Base-by-base conservation (phyloP, 768 basidiomycete species). In the Russula compacta region DNA sequence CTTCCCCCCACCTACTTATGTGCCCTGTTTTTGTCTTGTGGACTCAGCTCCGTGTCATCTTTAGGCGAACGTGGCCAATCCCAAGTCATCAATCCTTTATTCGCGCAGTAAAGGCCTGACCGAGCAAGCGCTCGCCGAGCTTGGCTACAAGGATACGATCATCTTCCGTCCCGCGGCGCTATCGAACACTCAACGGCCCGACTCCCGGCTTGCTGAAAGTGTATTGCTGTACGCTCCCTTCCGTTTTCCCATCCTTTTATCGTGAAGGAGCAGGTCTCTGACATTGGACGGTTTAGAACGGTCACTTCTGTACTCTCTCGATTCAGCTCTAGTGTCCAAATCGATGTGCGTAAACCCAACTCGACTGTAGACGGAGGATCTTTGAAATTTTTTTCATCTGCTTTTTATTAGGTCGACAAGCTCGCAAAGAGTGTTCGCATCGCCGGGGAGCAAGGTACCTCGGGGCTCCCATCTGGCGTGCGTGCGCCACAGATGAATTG, bases 81-180 rank as follows among this genome's bases (percentile, higher is more conserved):
- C 81, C 0, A 72, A 71, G 1, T 82, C 85, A 4, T 63, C 56
- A 0, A 77, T 84, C 65, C 71, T 87, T 15, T 88, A 88, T 60
- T 24, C 73, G 2, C 81, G 68, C 81, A 84, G 81, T 67, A 90
- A 91, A 71, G 90, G 87, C 15, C 72, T 83, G 35, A 92, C 90
- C 0, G 91, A 92, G 69, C 73, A 79, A 49, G 85, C 73, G 0
- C 75, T 92, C 19, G 85, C 87, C 0, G 72, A 71, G 4, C 72
- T 91, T 6, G 88, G 87, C 10, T 92, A 91, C 69, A 68, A 74
- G 12, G 87, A 91, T 56, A 82, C 83, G 1, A 82, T 91, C 61
- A 69, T 89, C 50, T 85, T 90, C 70, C 80, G 86, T 19, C 88
- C 91, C 2, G 81, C 68, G 0, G 62, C 77, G n/a, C 71, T 91